Percentiles rank a stretch among this genome's conserved stretches.
Conservation (phyloP, 257 asterid genomes). For the Verbena officinalis region DNA sequence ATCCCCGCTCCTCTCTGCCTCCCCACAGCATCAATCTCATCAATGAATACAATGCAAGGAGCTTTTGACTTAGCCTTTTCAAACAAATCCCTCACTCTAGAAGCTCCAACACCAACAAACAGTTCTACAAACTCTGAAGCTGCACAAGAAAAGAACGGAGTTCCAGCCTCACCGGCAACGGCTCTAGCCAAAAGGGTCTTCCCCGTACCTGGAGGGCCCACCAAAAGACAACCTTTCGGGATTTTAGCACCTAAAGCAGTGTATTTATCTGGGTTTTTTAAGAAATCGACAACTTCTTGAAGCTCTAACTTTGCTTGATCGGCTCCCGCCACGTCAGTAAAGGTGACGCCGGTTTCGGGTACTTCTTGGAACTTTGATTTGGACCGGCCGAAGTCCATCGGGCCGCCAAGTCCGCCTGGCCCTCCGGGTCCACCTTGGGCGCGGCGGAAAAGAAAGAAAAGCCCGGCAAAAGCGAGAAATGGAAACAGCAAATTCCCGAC, state of each 20-base stretch:
- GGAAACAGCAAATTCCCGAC: conserved; percentile 86
- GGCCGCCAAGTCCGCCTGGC: conserved; percentile 96
- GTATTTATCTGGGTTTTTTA: conserved; percentile 95
- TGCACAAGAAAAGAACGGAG: conserved; percentile 95
- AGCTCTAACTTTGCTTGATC: conserved; percentile 97
- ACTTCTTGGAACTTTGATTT: conserved; percentile 98
- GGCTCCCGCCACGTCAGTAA: conserved; percentile 97
- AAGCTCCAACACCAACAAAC: conserved; percentile 98
- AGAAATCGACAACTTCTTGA: conserved; percentile 96
- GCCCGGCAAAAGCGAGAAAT: conserved; percentile 77
- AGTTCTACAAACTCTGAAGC: conserved; percentile 96
- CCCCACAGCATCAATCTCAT: conserved; percentile 97
- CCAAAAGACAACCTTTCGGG: conserved; percentile 94
- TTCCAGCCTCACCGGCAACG: conserved; percentile 97
- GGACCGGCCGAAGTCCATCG: conserved; percentile 97
- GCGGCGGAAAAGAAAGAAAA: conserved; percentile 76
- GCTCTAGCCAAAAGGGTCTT: conserved; percentile 98
- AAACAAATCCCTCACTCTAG: conserved; percentile 96
- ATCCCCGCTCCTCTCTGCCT: conserved; percentile 96
- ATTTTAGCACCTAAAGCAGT: conserved; percentile 95
- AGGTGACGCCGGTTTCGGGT: conserved; percentile 91
- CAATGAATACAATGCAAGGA: conserved; percentile 96
- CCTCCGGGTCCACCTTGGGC: conserved; percentile 99
- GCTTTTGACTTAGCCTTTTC: conserved; percentile 96
- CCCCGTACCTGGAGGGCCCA: conserved; percentile 97